Evolutionary conservation across 1,284 basidiomycete species (phyloP), one percentile per base, ranked within the genome.

Genomic region (Austroboletus olivaceoglutinosus): DNA sequence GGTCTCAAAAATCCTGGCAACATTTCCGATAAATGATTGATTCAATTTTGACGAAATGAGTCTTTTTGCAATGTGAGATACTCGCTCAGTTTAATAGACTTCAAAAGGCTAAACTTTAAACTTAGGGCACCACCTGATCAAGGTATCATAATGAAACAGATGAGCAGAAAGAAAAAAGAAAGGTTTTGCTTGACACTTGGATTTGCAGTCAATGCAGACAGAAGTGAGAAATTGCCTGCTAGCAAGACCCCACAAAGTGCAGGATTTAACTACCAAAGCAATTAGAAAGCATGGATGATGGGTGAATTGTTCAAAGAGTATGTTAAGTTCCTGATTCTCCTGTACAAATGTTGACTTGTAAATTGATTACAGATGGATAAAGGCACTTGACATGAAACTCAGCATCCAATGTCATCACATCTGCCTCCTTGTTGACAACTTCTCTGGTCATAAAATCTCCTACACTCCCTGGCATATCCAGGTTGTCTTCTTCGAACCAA

Each of bases 21-120:
- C 51, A 15, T 74, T 59, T 51, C 31, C 52, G 3, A 53, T 51
- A 2, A 49, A 60, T 18, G 66, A 75, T 55, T 10, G 33, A 3
- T 69, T 59, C 27, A 74, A 74, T 53, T 58, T 67, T 46, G 72
- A 75, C 53, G 68, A 74, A 47, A 68, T 64, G n/a, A 57, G 64
- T 13, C 25, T 25, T 6, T 25, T 25, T 25, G 25, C 25, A 25
- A 25, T 25, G 25, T 25, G 6, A 25, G 25, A n/a, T n/a, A n/a
- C n/a, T n/a, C n/a, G n/a, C n/a, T n/a, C n/a, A n/a, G n/a, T n/a
- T n/a, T n/a, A n/a, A n/a, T n/a, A n/a, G n/a, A n/a, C n/a, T n/a
- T n/a, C n/a, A n/a, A n/a, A n/a, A n/a, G 18, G 31, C 13, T 21
- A 16, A 33, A 4, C 31, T 33, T 33, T 33, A 3, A 33, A 33